Percentiles rank a stretch among this genome's conserved stretches.
Evolutionary conservation across 768 basidiomycete species (phyloP).

Genomic region (Butyriboletus loyo): DNA sequence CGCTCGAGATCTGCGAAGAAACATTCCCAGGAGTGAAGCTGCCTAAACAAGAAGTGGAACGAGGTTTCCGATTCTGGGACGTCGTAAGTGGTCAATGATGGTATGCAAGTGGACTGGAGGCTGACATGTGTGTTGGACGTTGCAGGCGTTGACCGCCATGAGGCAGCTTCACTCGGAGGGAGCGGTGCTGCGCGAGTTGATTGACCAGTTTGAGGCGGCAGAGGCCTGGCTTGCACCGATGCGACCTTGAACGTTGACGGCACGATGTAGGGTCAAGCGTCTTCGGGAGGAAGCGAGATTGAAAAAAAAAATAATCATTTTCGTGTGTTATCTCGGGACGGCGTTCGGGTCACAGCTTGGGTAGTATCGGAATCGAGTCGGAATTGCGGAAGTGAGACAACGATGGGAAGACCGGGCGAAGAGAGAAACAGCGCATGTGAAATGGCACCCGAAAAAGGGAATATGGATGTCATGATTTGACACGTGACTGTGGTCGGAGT

Average conservation of each 20-base stretch:
- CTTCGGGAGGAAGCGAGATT: background rate
- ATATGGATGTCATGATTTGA: conserved; percentile 7
- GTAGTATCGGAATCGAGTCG: conserved; percentile 1
- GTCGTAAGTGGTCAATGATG: conserved; percentile 58
- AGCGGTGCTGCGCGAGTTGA: conserved; percentile 79
- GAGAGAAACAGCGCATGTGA: conserved; percentile 16
- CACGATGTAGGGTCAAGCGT: conserved; percentile 5
- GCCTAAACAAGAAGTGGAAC: conserved; percentile 85
- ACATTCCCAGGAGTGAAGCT: conserved; percentile 90
- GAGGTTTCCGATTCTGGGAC: conserved; percentile 99
- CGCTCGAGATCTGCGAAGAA: conserved; percentile 89
- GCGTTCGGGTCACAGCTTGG: too few relatives aligned
- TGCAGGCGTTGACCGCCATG: conserved; percentile 82
- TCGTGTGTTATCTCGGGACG: background rate
- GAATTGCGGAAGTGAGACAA: conserved; percentile 7
- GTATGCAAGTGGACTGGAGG: conserved; percentile 17
- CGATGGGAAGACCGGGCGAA: conserved; percentile 18
- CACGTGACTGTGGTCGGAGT: conserved; percentile 17
- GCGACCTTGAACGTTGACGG: conserved; percentile 76
- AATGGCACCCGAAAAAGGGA: conserved; percentile 11
- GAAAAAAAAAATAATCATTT: background rate
- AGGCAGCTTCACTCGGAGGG: conserved; percentile 82
- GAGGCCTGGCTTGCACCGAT: conserved; percentile 93
- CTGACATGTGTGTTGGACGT: conserved; percentile 25
- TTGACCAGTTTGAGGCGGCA: conserved; percentile 94